Base-by-base conservation (phyloP, 116 monocot genomes). In the Thalassia testudinum region DNA sequence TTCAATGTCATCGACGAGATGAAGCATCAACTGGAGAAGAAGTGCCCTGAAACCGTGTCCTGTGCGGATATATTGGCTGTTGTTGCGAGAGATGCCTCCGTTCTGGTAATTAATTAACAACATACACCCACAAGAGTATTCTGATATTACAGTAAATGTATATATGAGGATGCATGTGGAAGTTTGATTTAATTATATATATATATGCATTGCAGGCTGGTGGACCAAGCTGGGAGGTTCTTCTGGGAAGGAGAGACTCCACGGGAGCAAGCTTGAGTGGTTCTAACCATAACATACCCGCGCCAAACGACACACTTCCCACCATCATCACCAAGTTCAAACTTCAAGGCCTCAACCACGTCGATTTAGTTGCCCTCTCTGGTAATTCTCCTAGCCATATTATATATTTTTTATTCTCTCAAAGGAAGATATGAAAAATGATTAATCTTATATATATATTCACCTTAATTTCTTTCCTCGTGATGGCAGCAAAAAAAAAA, bases 1-100 rank as follows among this genome's bases (percentile, higher is more conserved):
- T 90, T 85, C 44, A 75, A 84, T 0, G 84, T 90, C 27, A 58
- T 90, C 22, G 90, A 90, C 56, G 52, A 66, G 37, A 73, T 90
- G 62, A 90, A 90, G 62, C 25, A 62, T 0, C 73, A 72, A 1
- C 19, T 85, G 47, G 90, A 85, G 72, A 50, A 48, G 20, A 85
- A 38, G 14, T 90, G 90, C 59, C 85, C 90, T 0, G 34, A 57
- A 1, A 78, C 73, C 0, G 85, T 90, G 14, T 90, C 90, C 16
- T 80, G 80, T 30, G 90, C 90, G 14, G 90, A 90, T 27, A 78
- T 90, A 19, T 37, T 83, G 1, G 65, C 89, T 28, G 55, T 89
- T 15, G 77, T 77, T n/a, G 89, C 83, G 0, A 54, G 89, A 6
- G 83, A 89, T n/a, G 79, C 83, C 27, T 63, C 66, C 0, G 69